Conservation (phyloP, 345 rosid genomes). For the Populus davidiana region DNA sequence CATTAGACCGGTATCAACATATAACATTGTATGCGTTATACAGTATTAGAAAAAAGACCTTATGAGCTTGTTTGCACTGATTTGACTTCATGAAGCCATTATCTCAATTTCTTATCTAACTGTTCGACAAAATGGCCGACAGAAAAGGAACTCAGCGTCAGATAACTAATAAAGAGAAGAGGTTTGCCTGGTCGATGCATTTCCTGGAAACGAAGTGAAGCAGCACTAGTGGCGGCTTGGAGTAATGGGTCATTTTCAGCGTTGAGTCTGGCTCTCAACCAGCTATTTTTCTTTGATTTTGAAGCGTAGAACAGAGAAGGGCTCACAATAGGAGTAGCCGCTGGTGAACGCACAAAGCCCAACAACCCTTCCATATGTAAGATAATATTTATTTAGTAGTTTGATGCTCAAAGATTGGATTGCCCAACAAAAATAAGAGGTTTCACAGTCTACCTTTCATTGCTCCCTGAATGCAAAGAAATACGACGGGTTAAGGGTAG, state of each 20-base stretch:
- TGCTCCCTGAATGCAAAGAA: background rate
- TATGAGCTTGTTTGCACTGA: background rate
- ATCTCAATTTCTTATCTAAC: background rate
- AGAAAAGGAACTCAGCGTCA: background rate
- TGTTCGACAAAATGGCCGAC: conserved; percentile 27
- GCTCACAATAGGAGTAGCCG: conserved; percentile 6
- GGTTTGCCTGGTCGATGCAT: conserved; percentile 58
- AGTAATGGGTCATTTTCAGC: conserved; percentile 56
- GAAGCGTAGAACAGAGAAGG: conserved; percentile 13
- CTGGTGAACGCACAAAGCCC: conserved; percentile 9
- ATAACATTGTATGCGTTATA: no score
- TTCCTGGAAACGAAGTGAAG: conserved; percentile 80
- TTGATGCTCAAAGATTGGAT: background rate
- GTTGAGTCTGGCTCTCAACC: conserved; percentile 41
- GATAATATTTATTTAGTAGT: background rate
- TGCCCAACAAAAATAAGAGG: background rate
- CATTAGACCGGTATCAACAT: no score
- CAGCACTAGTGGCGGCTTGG: conserved; percentile 55
- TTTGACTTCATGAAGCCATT: background rate
- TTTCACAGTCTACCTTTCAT: background rate
- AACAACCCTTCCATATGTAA: conserved; percentile 27
- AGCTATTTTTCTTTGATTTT: conserved; percentile 14
- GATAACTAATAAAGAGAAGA: background rate
- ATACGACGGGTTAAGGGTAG: no score
- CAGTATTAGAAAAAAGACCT: no score